A percentile compares a stretch with the other conserved stretches of the same genome.
Evolutionary conservation across 2,329 filamentous ascomycete species (phyloP).

Genomic region (Calonectria multiphialidica): DNA sequence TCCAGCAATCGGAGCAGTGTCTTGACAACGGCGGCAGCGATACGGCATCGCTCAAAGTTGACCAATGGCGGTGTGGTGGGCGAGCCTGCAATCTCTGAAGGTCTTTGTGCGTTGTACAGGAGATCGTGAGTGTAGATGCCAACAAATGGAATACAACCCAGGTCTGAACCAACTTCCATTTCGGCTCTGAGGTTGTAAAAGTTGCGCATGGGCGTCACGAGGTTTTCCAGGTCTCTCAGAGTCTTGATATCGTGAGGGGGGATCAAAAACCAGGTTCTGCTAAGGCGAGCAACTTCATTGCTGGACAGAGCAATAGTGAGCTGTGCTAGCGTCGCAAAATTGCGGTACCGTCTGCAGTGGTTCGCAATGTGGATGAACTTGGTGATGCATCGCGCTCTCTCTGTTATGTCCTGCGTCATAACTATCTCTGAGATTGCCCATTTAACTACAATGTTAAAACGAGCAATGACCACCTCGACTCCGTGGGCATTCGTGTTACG

Average conservation of each 20-base stretch:
- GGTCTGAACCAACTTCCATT: conserved; percentile 78
- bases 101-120: conserved; percentile 84
- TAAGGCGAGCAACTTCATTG: conserved; percentile 76
- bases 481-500: conserved; percentile 78
- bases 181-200: conserved; percentile 82
- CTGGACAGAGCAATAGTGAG: conserved; percentile 82
- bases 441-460: conserved; percentile 90
- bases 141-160: conserved; percentile 86
- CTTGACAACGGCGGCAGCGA: conserved; percentile 82
- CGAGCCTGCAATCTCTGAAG: conserved; percentile 78
- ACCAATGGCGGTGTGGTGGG: conserved; percentile 76
- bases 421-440: conserved; percentile 87
- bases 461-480: conserved; percentile 85
- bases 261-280: conserved; percentile 79
- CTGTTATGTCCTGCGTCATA: conserved; percentile 77
- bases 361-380: conserved; percentile 86
- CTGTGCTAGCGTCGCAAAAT: conserved; percentile 88
- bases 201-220: conserved; percentile 83
- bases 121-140: conserved; percentile 87
- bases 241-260: conserved; percentile 74
- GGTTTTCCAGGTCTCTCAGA: conserved; percentile 75
- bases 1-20: conserved; percentile 83
- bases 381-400: conserved; percentile 81
- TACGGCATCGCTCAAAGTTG: conserved; percentile 87
- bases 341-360: conserved; percentile 81